Evolutionary conservation across 148 eudicot genomes (phyloP).

Genomic region (Silene uniflora): DNA sequence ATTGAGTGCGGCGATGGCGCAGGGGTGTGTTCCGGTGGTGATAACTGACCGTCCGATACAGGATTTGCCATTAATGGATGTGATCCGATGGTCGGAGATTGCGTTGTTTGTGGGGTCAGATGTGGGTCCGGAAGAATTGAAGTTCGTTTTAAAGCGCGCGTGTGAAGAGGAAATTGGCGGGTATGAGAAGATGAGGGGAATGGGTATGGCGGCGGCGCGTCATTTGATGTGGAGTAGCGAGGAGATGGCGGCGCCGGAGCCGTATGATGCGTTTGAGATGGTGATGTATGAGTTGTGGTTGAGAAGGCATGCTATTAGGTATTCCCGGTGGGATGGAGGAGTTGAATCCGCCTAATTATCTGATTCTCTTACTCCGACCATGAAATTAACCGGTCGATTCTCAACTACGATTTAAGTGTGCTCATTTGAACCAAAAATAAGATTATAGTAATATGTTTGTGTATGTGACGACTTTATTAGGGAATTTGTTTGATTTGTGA

Average conservation of each 20-base stretch:
- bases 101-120: constrained; percentile 52
- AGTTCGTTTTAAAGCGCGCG: constrained; percentile 32
- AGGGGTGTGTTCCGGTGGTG: constrained; percentile 82
- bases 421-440: too few species aligned
- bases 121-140: constrained; percentile 32
- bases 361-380: too few species aligned
- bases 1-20: constrained; percentile 51
- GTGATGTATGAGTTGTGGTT: constrained; percentile 88
- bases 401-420: too few species aligned
- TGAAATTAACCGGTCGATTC: too few species aligned
- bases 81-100: constrained; percentile 67
- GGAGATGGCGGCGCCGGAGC: constrained; percentile 32
- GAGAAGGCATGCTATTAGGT: constrained; percentile 66
- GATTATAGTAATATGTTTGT: too few species aligned
- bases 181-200: constrained; percentile 53
- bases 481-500: too few species aligned
- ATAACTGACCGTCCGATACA: constrained; percentile 78
- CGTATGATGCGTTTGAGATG: constrained; percentile 80
- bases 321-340: constrained; percentile 27
- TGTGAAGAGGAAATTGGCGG: constrained; percentile 30
- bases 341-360: too few species aligned
- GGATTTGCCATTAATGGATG: constrained; percentile 83
- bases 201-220: constrained; percentile 50
- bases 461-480: too few species aligned
- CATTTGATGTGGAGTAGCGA: constrained; percentile 62